Percentiles rank a stretch among this genome's conserved stretches.
Conservation (phyloP, 257 asterid genomes). For the Ocimum tenuiflorum region DNA sequence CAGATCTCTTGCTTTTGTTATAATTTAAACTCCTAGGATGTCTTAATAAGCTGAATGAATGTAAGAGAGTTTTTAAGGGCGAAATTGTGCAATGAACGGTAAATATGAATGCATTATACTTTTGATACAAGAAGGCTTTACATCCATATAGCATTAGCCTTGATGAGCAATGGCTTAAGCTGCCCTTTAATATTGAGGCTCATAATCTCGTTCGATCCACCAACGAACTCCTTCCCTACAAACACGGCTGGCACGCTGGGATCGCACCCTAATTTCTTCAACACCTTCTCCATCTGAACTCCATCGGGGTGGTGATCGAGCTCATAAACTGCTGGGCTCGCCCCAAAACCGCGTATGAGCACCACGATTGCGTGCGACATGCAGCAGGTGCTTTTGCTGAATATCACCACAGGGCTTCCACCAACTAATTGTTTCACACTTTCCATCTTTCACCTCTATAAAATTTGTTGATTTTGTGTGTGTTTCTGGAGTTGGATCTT, state of each 20-base stretch:
- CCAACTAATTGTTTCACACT: slow-evolving; percentile 43
- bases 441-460: no score
- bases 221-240: slow-evolving; percentile 53
- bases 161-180: slow-evolving; percentile 47
- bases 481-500: no score
- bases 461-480: no score
- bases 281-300: slow-evolving; percentile 45
- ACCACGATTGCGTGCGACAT: slow-evolving; percentile 59
- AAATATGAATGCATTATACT: neutral
- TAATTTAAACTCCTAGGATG: neutral
- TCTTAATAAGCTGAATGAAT: no score
- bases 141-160: slow-evolving; percentile 59
- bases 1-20: no score
- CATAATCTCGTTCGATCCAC: slow-evolving; percentile 71
- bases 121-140: no score
- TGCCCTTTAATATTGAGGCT: slow-evolving; percentile 48
- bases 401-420: slow-evolving; percentile 64
- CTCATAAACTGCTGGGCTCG: slow-evolving; percentile 49
- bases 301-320: slow-evolving; percentile 62
- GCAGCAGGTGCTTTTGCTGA: slow-evolving; percentile 67
- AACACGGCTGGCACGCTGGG: slow-evolving; percentile 55
- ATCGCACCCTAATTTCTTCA: slow-evolving; percentile 24
- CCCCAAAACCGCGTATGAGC: slow-evolving; percentile 60
- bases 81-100: neutral
- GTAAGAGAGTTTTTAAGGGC: neutral